phyloP scores from a whole-genome alignment of 148 eudicot species.

The Camellia sinensis region DNA sequence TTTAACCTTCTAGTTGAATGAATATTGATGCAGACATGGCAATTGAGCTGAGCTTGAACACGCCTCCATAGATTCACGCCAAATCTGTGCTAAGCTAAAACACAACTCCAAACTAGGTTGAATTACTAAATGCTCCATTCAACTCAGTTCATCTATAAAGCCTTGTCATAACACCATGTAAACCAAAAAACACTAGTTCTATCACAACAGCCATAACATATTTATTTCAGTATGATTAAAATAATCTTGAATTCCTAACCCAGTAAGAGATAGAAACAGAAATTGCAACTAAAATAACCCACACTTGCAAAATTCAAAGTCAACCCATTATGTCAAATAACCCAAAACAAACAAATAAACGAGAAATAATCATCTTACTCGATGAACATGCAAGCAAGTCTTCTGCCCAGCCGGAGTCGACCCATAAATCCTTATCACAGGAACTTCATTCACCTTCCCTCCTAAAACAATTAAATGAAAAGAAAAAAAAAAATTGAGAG shows the following conservation, averaged over 20 bases:
- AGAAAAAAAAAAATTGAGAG: background rate
- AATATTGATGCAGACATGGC: background rate
- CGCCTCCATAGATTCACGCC: background rate
- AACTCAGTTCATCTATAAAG: background rate
- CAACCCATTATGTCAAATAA: background rate
- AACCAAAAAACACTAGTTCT: background rate
- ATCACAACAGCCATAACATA: background rate
- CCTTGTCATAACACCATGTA: background rate
- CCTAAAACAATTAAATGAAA: conserved; percentile 35
- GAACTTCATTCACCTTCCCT: conserved; percentile 85
- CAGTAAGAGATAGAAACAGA: background rate
- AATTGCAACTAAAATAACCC: background rate
- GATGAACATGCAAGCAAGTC: conserved; percentile 80
- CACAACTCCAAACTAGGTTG: background rate
- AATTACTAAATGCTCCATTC: background rate
- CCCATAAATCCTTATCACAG: conserved; percentile 84
- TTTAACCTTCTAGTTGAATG: background rate
- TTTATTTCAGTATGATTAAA: background rate
- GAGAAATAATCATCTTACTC: conserved; percentile 40
- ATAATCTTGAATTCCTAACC: background rate
- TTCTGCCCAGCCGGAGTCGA: conserved; percentile 93
- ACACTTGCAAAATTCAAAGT: background rate
- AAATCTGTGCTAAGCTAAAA: background rate
- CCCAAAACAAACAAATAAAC: background rate
- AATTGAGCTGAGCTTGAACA: background rate